Base-by-base conservation (phyloP, 2,329 filamentous ascomycete species). In the Pseudogymnoascus sp. region DNA sequence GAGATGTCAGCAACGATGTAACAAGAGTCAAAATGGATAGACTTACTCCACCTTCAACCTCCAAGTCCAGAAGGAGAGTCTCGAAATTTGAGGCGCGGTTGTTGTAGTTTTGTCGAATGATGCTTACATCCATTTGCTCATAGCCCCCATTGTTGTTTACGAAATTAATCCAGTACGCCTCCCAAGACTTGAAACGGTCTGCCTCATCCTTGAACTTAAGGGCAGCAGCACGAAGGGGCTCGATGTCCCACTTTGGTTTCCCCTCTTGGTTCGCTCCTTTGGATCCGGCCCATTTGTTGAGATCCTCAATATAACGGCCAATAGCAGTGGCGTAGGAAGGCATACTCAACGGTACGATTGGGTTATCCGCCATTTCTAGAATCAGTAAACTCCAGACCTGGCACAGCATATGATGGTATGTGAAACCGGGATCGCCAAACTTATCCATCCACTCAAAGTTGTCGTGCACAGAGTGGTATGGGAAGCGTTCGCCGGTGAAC, bases 391-490 rank as follows among this genome's bases (percentile, higher is more conserved):
- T 85, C 74, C 90, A 87, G 39, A 97, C 78, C 73, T 97, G 86
- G 9, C 85, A 90, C 62, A 97, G 82, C 5, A 89, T 75, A 39
- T 80, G 82, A 75, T 97, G 94, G 71, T 96, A 94, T 9, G 80
- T 74, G 70, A 96, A 96, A 1, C 82, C 86, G 0, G 91, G 91
- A 71, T 99, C 94, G 20, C 89, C 87, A 63, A 89, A 84, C 37
- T 80, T 81, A 25, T 86, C 79, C 81, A 97, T 90, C 86, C 91
- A 93, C 47, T 91, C 87, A 68, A 89, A 92, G 60, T 86, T 95
- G 71, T 97, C 93, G 74, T 96, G 95, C 74, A 89, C 94, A 63
- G 88, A 92, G 73, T 91, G 87, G 59, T 87, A 85, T 0, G 92
- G 90, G 68, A 82, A 88, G 9, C 77, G 74, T 6, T 81, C 77